Base-by-base conservation (phyloP, 257 asterid genomes). In the Plantago ovata region DNA sequence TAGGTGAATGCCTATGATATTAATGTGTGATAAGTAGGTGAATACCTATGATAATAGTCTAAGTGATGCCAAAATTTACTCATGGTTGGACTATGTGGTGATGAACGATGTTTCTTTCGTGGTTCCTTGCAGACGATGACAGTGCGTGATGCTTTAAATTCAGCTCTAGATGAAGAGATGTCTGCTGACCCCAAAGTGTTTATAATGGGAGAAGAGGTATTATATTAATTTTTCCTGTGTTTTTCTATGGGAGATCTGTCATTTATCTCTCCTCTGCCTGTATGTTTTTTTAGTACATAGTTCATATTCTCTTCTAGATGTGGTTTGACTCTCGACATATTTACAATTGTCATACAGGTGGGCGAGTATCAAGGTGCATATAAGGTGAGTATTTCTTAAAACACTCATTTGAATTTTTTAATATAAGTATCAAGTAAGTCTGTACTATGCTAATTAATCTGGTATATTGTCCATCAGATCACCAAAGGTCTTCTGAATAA, bases 281-380 rank as follows among this genome's bases (percentile, higher is more conserved):
- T 8, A 21, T 9, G 28, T 38, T 16, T 7, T n/a, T 10, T 23
- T 12, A 18, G 48, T 42, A n/a, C n/a, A n/a, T n/a, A 22, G 48
- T 38, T 57, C 32, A 39, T 44, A 28, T 28, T 28, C 36, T 69
- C 28, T 14, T 38, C 33, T 48, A 32, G 52, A 38, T 7, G 10
- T 39, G 10, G 14, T 36, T 65, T 63, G 50, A 69, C 61, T 61
- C 54, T 39, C 13, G 7, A 28, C 60, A 54, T 56, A 38, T 21
- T 41, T 45, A 14, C 32, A 66, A 23, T 15, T 52, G 24, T 58
- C 53, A 10, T 53, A 38, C 75, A 87, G 96, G 96, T 87, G 67
- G 96, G 96, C 64, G 96, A 87, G 61, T 84, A 87, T 70, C 96
- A 87, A 68, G 96, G 96, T 65, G 96, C 96, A 63, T 87, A 87